Evolutionary conservation across 495 filamentous ascomycete species (phyloP).

Genomic region (Podospora conica): DNA sequence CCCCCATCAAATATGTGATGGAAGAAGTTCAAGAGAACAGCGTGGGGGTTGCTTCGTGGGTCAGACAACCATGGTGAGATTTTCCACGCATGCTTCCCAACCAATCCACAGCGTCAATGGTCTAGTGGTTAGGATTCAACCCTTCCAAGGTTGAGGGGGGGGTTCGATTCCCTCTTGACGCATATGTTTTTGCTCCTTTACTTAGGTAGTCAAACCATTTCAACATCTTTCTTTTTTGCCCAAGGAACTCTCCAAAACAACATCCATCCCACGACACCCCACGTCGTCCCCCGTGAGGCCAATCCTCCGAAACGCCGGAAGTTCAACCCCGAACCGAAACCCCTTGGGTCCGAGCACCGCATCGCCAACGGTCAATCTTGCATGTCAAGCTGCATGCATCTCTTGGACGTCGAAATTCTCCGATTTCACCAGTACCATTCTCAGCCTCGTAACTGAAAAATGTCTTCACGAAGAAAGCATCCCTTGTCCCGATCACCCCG

Average conservation of each 20-base stretch:
- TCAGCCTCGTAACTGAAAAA: neutral
- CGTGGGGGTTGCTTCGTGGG: neutral
- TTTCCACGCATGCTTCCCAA: neutral
- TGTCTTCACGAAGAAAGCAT: too few relatives aligned
- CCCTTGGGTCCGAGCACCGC: neutral
- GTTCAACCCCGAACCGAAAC: neutral
- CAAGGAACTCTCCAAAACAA: neutral
- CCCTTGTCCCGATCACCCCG: too few relatives aligned
- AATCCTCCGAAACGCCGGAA: neutral
- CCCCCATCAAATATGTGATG: neutral
- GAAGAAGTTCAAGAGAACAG: too few relatives aligned
- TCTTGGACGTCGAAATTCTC: neutral
- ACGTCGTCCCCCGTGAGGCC: neutral
- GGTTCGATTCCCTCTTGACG: slow-evolving; percentile 13
- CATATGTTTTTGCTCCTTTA: slow-evolving; percentile 1
- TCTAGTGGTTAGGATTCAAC: slow-evolving; percentile 14
- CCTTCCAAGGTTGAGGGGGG: slow-evolving; percentile 13
- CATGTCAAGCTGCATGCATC: neutral
- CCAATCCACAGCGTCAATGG: slow-evolving; percentile 7
- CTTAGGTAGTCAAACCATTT: neutral
- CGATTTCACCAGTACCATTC: neutral
- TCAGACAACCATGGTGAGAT: neutral
- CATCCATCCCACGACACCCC: neutral
- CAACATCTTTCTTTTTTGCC: neutral
- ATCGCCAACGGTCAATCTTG: neutral